Evolutionary conservation across 2,329 filamentous ascomycete species (phyloP), one percentile per base, ranked within the genome.

Genomic region (Pseudophaeomoniella oleicola): DNA sequence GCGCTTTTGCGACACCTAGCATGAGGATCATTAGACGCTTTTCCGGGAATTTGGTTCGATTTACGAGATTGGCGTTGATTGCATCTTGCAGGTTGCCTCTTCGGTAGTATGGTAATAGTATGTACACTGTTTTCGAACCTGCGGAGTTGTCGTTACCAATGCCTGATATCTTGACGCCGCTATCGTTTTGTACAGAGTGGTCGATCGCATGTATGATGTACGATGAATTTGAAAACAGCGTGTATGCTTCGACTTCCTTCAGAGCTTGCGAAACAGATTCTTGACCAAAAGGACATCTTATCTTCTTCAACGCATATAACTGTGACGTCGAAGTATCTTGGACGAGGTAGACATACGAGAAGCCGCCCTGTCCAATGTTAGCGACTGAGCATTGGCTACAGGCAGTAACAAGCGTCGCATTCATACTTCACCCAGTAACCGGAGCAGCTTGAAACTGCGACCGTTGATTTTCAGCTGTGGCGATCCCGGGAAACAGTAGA

Each of bases 311-410:
- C 13, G 90, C 90, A 58, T 93, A 88, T 33, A 94, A 73, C 50
- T 88, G 77, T 41, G 83, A 81, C 36, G 76, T 81, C 37, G 75
- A 68, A 34, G 81, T 88, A 58, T 94, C 87, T 67, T 96, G 83
- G 41, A 98, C 90, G 41, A 98, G 82, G 63, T 98, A 98, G 49
- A 98, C 90, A 61, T 96, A 98, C 46, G 86, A 94, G 68, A 98
- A 98, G 52, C 90, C 90, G 55, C 90, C 90, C 81, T 88, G 44
- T 39, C 30, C 12, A 31, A 40, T 19, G 19, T 41, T 18, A 39
- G 37, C 30, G 10, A 35, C n/a, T 19, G 29, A 34, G 22, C 30
- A 36, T 11, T n/a, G n/a, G n/a, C n/a, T n/a, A n/a, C n/a, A n/a
- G n/a, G n/a, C n/a, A n/a, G n/a, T 46, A 41, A 36, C 35, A 19